phyloP scores from a whole-genome alignment of 768 basidiomycete genomes.

The Naganishia vaughanmartiniae region DNA sequence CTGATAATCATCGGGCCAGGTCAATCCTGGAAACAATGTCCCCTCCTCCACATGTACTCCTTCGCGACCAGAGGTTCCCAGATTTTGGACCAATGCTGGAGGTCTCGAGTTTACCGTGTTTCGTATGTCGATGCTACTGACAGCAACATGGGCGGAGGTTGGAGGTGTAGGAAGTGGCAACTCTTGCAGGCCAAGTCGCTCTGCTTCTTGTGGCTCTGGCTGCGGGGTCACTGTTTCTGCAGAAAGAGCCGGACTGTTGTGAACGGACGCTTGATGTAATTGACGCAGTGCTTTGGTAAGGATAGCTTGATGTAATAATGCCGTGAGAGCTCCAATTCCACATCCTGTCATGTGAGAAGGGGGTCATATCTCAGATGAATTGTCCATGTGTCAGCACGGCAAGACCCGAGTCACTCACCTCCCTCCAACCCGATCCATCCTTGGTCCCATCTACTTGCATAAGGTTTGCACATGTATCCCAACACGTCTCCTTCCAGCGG shows the following conservation, averaged over 20 bases:
- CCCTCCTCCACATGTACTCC: slow-evolving; percentile 59
- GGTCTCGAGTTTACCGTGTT: not conserved
- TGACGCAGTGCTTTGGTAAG: slow-evolving; percentile 23
- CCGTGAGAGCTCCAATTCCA: slow-evolving; percentile 71
- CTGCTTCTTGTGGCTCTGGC: slow-evolving; percentile 50
- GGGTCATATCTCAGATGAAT: not conserved
- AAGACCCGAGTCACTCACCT: slow-evolving; percentile 57
- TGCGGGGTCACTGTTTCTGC: slow-evolving; percentile 52
- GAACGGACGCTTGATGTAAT: slow-evolving; percentile 30
- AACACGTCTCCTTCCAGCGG: slow-evolving; percentile 85
- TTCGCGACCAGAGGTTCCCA: slow-evolving; percentile 54
- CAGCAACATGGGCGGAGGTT: not conserved
- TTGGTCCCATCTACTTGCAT: slow-evolving; percentile 66
- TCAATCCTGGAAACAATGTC: slow-evolving; percentile 39
- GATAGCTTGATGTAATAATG: slow-evolving; percentile 56
- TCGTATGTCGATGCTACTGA: not conserved
- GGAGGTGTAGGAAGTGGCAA: slow-evolving; percentile 1
- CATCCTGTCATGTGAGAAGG: slow-evolving; percentile 61
- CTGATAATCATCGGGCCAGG: slow-evolving; percentile 27
- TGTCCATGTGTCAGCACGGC: too few species aligned
- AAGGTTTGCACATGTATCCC: slow-evolving; percentile 82
- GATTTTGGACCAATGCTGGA: slow-evolving; percentile 25
- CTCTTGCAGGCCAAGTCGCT: not conserved
- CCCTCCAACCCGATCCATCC: slow-evolving; percentile 84
- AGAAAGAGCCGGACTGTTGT: slow-evolving; percentile 33